phyloP scores from a whole-genome alignment of 371 early-diverging fungal species.

The Cokeromyces recurvatus region DNA sequence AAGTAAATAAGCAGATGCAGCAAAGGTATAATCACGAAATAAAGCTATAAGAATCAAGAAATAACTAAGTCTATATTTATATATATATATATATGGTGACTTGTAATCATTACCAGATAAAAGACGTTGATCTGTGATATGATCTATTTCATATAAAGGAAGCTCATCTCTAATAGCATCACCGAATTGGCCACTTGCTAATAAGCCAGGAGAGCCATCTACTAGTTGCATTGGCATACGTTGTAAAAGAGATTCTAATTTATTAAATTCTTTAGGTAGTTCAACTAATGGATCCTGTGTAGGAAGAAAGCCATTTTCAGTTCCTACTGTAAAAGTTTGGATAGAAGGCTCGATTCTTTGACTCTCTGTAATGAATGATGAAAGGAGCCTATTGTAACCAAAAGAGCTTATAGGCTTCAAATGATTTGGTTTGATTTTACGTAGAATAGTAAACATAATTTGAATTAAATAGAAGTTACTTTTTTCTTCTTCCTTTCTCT shows the following conservation, averaged over 20 bases:
- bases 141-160: constrained; percentile 68
- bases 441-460: no score
- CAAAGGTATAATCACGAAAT: constrained; percentile 84
- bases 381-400: no score
- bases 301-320: constrained; percentile 70
- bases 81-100: background rate
- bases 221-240: constrained; percentile 70
- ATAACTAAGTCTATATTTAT: background rate
- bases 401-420: no score
- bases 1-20: constrained; percentile 83
- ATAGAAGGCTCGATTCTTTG: no score
- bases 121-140: constrained; percentile 63
- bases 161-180: constrained; percentile 67
- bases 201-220: constrained; percentile 70
- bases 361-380: no score
- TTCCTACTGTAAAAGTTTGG: constrained; percentile 60
- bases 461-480: no score
- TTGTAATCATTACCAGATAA: constrained; percentile 58
- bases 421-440: no score
- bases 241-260: constrained; percentile 65
- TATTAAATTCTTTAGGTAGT: constrained; percentile 65
- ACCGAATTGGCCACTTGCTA: constrained; percentile 76
- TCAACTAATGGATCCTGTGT: constrained; percentile 58
- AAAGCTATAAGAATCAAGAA: constrained; percentile 45
- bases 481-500: no score